Percentiles rank a stretch among this genome's conserved stretches.
These are phyloP conservation scores for Scheffersomyces illinoinensis DNA, from an alignment of 1,139 yeast species.

Conservation along the genomic window DNA sequence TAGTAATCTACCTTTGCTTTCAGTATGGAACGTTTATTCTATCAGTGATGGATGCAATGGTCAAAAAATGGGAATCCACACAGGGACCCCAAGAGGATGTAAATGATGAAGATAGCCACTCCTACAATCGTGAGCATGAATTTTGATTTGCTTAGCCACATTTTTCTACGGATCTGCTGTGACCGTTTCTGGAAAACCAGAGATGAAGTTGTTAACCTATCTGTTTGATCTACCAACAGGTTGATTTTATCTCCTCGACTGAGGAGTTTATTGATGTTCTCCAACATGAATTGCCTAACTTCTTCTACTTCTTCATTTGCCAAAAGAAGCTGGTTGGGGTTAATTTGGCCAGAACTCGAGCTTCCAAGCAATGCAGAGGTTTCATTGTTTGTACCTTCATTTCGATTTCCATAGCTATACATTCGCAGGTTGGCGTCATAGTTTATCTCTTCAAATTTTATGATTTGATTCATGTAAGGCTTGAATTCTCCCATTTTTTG, in stretches of 20 bases:
- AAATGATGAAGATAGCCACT: conserved; percentile 29
- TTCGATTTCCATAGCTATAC: conserved; percentile 33
- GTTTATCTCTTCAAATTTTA: conserved; percentile 49
- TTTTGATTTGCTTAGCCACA: conserved; percentile 65
- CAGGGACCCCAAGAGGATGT: conserved; percentile 46
- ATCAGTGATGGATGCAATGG: conserved; percentile 21
- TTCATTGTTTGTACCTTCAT: conserved; percentile 16
- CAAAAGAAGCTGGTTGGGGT: conserved; percentile 40
- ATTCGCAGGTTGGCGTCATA: conserved; percentile 36
- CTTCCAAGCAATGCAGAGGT: conserved; percentile 10
- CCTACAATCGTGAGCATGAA: conserved; percentile 32
- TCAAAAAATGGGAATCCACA: conserved; percentile 53
- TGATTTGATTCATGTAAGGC: conserved; percentile 52
- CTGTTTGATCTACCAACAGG: conserved; percentile 77
- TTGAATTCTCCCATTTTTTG: conserved; percentile 50
- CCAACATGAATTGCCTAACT: conserved; percentile 63
- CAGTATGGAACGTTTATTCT: conserved; percentile 1
- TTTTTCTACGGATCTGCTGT: conserved; percentile 57
- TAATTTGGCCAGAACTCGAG: conserved; percentile 20
- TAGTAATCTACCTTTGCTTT: neutral
- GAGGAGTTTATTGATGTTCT: conserved; percentile 66
- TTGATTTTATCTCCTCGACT: conserved; percentile 81
- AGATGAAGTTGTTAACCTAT: conserved; percentile 67
- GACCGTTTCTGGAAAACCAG: conserved; percentile 75
- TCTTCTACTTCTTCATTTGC: conserved; percentile 55